Conservation (phyloP, 768 basidiomycete species). For the Lactifluus hygrophoroides region DNA sequence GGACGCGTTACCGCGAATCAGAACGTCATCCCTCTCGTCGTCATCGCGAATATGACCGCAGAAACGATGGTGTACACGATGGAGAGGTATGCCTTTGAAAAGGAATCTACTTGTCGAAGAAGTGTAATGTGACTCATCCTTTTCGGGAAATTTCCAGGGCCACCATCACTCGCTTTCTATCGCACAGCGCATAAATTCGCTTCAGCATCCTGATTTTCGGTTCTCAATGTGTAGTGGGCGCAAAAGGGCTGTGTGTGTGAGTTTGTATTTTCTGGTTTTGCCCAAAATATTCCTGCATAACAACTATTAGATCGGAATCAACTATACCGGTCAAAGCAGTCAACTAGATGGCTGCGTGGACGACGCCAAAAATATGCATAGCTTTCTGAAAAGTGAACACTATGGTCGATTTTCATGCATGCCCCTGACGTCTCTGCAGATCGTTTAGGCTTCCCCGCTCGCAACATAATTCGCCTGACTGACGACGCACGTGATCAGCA, state of each 20-base stretch:
- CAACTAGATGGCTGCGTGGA: slow-evolving; percentile 41
- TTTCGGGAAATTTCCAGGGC: background rate
- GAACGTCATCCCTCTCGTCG: slow-evolving; percentile 13
- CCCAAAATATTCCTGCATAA: background rate
- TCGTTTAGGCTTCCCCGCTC: slow-evolving; percentile 33
- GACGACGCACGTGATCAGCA: slow-evolving; percentile 33
- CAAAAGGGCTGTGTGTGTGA: slow-evolving; percentile 36
- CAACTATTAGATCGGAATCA: slow-evolving; percentile 36
- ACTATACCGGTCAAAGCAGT: slow-evolving; percentile 32
- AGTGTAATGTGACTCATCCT: too few species aligned
- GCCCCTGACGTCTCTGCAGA: slow-evolving; percentile 19
- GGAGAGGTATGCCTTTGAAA: slow-evolving; percentile 7
- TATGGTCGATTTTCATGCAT: too few species aligned
- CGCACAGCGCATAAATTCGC: background rate
- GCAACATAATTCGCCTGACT: slow-evolving; percentile 42
- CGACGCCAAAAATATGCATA: slow-evolving; percentile 38
- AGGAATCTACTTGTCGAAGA: too few species aligned
- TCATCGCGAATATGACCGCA: slow-evolving; percentile 1
- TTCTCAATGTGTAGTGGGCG: slow-evolving; percentile 38
- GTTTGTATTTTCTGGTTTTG: background rate
- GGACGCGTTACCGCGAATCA: background rate
- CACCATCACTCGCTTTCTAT: background rate
- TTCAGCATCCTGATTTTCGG: slow-evolving; percentile 25
- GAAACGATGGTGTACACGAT: background rate
- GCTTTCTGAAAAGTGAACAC: slow-evolving; percentile 29